These are phyloP conservation scores for Pseudocercospora cruenta DNA, from an alignment of 2,329 filamentous ascomycete species.

Conservation along the genomic window DNA sequence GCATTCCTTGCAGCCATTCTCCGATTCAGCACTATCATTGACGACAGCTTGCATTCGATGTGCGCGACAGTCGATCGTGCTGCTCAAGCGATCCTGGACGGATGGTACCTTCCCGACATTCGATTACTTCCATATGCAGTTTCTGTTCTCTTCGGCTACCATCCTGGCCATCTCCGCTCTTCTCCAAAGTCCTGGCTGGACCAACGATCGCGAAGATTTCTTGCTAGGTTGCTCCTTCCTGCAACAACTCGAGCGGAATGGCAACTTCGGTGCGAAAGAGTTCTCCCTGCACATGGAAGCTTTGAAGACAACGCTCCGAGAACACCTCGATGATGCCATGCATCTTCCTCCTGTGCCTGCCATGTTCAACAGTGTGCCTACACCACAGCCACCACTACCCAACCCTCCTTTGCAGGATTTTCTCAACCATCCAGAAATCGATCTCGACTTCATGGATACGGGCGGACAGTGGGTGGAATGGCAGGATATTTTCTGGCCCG, in stretches of 20 bases:
- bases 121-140: conserved; percentile 53
- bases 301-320: conserved; percentile 20
- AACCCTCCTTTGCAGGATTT: conserved; percentile 28
- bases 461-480: conserved; percentile 26
- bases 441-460: conserved; percentile 30
- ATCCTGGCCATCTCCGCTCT: conserved; percentile 52
- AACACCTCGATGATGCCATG: conserved; percentile 13
- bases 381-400: not conserved
- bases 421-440: conserved; percentile 26
- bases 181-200: conserved; percentile 35
- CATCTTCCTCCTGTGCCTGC: not conserved
- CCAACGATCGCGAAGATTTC: conserved; percentile 47
- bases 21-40: conserved; percentile 43
- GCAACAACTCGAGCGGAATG: conserved; percentile 44
- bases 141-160: conserved; percentile 52
- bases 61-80: conserved; percentile 49
- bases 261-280: conserved; percentile 49
- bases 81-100: conserved; percentile 52
- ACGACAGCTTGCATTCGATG: conserved; percentile 52
- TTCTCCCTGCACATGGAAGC: conserved; percentile 48
- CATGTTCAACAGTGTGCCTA: not conserved
- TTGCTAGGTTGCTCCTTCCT: conserved; percentile 46
- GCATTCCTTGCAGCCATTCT: conserved; percentile 9
- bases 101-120: conserved; percentile 53
- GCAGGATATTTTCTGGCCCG: conserved; percentile 28